Evolutionary conservation across 2,329 filamentous ascomycete species (phyloP), one percentile per base, ranked within the genome.

Genomic region (Sporothrix sp.): DNA sequence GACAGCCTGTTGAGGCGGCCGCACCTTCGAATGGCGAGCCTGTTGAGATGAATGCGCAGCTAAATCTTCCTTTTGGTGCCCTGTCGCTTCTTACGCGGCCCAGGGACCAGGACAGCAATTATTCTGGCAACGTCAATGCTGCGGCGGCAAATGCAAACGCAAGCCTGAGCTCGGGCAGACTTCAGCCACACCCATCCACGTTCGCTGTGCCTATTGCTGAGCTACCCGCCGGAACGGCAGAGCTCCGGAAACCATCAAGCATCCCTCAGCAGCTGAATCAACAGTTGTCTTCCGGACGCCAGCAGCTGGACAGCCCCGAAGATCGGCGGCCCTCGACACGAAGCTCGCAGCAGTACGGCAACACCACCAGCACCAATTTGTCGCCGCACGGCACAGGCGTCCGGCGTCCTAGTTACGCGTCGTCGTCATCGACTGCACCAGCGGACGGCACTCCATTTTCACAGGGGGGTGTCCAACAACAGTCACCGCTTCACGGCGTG

Each of bases 1-100:
- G 8, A 10, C 51, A 44, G 20, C 33, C 35, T 1, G 52, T 63
- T 7, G 59, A 59, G 21, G 46, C 58, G 25, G 58, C 61, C 1
- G 58, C 62, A 0, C 60, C 59, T 21, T 60, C 62, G 11, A 65
- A 63, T 27, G 62, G 59, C 7, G 62, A 58, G 1, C 62, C 65
- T 1, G 53, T 63, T 5, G 61, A 64, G 50, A 63, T 62, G 57
- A 65, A 67, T 47, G 61, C 66, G 1, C 65, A 70, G 20, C 54
- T 62, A 3, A 68, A 65, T 39, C 60, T 70, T 18, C 68, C 69
- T 1, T 70, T 64, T 39, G 63, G 69, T 11, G 63, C 68, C 4
- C 58, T 69, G 30, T 62, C 65, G 28, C 68, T 71, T 36, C 54
- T 70, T 16, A 62, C 63, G 25, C 66, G 68, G 10, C 62, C 66